These are phyloP conservation scores for Yamadazyma nakazawae DNA, from an alignment of 805 yeast species.

Conservation along the genomic window DNA sequence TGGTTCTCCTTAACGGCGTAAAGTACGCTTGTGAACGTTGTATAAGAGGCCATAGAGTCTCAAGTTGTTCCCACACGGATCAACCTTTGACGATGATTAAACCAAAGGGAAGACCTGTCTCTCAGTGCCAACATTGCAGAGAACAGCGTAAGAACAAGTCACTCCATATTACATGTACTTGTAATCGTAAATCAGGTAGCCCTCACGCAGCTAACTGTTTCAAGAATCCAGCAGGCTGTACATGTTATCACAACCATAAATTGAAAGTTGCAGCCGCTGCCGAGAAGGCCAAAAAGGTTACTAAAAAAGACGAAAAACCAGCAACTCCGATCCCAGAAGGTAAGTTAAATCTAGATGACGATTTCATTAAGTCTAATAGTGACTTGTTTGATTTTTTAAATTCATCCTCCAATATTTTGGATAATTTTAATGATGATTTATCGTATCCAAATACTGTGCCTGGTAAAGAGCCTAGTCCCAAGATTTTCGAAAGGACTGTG, in stretches of 20 bases:
- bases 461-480: neutral
- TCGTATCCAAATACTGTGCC: neutral
- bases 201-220: slow-evolving; percentile 37
- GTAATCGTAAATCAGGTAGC: slow-evolving; percentile 51
- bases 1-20: slow-evolving; percentile 90
- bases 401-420: neutral
- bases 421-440: neutral
- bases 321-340: slow-evolving; percentile 1
- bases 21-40: slow-evolving; percentile 97
- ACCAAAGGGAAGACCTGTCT: slow-evolving; percentile 94
- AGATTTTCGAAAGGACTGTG: slow-evolving; percentile 3
- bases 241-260: slow-evolving; percentile 29
- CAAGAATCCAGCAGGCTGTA: slow-evolving; percentile 36
- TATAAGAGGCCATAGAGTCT: slow-evolving; percentile 93
- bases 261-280: slow-evolving; percentile 6
- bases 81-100: slow-evolving; percentile 89
- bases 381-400: slow-evolving; percentile 10
- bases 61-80: slow-evolving; percentile 89
- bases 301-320: neutral
- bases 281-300: slow-evolving; percentile 5
- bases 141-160: slow-evolving; percentile 66
- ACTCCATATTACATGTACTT: slow-evolving; percentile 66
- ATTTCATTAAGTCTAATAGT: slow-evolving; percentile 6
- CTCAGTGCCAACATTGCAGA: slow-evolving; percentile 86
- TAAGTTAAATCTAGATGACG: slow-evolving; percentile 2